phyloP scores from a whole-genome alignment of 2,329 filamentous ascomycete species.

The Cadophora sp. region DNA sequence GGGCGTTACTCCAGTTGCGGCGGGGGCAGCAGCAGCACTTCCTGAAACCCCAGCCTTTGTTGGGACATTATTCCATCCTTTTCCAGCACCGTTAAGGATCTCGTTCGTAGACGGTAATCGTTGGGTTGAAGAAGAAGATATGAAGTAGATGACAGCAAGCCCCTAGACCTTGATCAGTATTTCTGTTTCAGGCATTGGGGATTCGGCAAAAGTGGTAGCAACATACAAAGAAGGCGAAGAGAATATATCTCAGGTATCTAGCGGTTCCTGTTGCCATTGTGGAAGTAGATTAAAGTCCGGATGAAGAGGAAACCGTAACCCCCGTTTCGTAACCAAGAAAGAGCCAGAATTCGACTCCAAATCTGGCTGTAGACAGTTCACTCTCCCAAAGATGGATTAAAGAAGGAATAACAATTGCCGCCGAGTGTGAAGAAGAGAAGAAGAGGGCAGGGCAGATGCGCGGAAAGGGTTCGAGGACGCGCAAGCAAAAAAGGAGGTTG shows the following conservation, averaged over 20 bases:
- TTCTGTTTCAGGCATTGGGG: background rate
- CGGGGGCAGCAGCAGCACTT: constrained; percentile 15
- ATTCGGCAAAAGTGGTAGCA: background rate
- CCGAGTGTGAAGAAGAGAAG: constrained; percentile 12
- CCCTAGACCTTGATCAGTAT: constrained; percentile 50
- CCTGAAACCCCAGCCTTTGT: constrained; percentile 37
- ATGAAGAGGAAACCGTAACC: constrained; percentile 21
- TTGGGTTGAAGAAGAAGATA: constrained; percentile 67
- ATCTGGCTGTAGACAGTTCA: constrained; percentile 8
- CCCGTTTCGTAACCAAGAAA: constrained; percentile 21
- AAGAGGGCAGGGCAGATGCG: constrained; percentile 10
- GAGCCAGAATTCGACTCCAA: constrained; percentile 20
- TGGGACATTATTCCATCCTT: constrained; percentile 35
- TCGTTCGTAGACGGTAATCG: constrained; percentile 45
- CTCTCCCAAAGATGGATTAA: constrained; percentile 25
- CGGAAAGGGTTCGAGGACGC: constrained; percentile 16
- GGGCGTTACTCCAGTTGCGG: constrained; percentile 35
- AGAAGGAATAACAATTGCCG: constrained; percentile 23
- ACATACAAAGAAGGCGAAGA: constrained; percentile 85
- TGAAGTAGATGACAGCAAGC: constrained; percentile 80
- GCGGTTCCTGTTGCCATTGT: constrained; percentile 49
- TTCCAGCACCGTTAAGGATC: constrained; percentile 36
- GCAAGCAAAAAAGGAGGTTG: constrained; percentile 25
- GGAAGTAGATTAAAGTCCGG: constrained; percentile 23
- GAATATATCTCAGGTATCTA: constrained; percentile 78